These are phyloP conservation scores for Rhododendron henanense DNA, from an alignment of 148 eudicot species.

Conservation along the genomic window DNA sequence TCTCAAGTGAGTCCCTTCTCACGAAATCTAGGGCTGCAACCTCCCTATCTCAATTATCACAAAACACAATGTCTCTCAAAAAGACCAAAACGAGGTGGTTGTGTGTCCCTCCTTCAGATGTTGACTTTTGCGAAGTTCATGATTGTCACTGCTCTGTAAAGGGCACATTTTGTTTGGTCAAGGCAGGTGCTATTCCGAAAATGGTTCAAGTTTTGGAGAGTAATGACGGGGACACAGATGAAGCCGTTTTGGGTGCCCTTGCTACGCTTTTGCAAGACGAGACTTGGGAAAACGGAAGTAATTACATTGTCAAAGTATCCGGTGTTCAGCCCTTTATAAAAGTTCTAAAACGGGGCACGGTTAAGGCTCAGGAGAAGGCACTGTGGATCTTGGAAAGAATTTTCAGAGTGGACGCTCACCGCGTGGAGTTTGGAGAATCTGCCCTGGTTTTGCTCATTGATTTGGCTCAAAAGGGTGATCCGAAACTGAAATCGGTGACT, in stretches of 20 bases:
- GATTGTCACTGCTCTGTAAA: conserved; percentile 46
- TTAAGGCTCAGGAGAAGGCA: conserved; percentile 63
- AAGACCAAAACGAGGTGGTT: conserved; percentile 47
- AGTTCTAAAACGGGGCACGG: conserved; percentile 47
- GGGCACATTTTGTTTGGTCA: conserved; percentile 70
- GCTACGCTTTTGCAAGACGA: conserved; percentile 60
- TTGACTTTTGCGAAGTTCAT: conserved; percentile 59
- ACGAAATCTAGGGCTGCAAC: conserved; percentile 63
- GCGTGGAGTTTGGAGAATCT: conserved; percentile 50
- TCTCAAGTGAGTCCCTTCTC: conserved; percentile 41
- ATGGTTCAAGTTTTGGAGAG: conserved; percentile 48
- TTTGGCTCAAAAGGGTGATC: conserved; percentile 71
- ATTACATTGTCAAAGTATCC: conserved; percentile 33
- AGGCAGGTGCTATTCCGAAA: conserved; percentile 53
- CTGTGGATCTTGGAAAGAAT: conserved; percentile 76
- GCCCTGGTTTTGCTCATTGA: conserved; percentile 65
- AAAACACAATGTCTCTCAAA: conserved; percentile 34
- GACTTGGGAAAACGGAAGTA: conserved; percentile 67
- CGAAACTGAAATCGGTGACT: conserved; percentile 39
- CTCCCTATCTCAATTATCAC: conserved; percentile 67
- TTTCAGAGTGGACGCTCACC: conserved; percentile 48
- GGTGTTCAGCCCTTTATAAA: conserved; percentile 46
- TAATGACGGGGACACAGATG: conserved; percentile 66
- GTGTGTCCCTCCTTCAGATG: conserved; percentile 46
- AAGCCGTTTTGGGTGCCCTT: conserved; percentile 48